A percentile compares a stretch with the other conserved stretches of the same genome.
Conservation (phyloP, 306 rosid genomes). For the Cucumis sativus region DNA sequence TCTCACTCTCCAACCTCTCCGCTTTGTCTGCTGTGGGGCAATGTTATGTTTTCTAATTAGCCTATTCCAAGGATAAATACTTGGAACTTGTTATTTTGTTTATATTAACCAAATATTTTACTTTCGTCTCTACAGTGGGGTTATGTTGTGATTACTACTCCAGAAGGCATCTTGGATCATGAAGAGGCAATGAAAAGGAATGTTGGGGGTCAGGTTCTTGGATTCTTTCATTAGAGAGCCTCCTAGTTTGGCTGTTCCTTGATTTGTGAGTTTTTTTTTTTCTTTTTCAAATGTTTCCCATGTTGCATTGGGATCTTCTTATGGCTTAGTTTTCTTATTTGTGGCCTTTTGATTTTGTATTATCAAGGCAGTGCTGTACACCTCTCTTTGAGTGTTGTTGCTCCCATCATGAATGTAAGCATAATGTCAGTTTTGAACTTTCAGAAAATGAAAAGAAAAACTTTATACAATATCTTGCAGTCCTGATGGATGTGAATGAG, state of each 20-base stretch:
- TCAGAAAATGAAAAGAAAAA: too few relatives aligned
- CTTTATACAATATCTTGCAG: too few relatives aligned
- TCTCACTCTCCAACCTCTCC: background rate
- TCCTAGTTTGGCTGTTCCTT: background rate
- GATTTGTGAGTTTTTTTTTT: background rate
- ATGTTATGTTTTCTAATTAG: background rate
- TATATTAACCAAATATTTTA: background rate
- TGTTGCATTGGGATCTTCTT: background rate
- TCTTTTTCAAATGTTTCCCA: background rate
- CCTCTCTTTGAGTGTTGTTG: background rate
- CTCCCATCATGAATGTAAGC: background rate
- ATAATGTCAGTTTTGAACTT: background rate
- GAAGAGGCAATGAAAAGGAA: slow-evolving; percentile 67
- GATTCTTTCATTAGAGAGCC: slow-evolving; percentile 50
- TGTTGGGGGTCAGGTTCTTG: slow-evolving; percentile 77
- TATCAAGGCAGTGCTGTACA: background rate
- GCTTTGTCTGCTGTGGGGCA: background rate
- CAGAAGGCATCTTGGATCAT: slow-evolving; percentile 90
- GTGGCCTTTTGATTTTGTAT: background rate
- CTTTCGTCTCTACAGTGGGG: slow-evolving; percentile 67
- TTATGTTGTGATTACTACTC: slow-evolving; percentile 84
- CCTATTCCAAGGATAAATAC: background rate
- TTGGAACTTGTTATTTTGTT: background rate
- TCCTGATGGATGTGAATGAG: too few relatives aligned
- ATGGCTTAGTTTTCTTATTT: background rate